phyloP scores from a whole-genome alignment of 73 alveolate species.

The Symbiodinium natans region DNA sequence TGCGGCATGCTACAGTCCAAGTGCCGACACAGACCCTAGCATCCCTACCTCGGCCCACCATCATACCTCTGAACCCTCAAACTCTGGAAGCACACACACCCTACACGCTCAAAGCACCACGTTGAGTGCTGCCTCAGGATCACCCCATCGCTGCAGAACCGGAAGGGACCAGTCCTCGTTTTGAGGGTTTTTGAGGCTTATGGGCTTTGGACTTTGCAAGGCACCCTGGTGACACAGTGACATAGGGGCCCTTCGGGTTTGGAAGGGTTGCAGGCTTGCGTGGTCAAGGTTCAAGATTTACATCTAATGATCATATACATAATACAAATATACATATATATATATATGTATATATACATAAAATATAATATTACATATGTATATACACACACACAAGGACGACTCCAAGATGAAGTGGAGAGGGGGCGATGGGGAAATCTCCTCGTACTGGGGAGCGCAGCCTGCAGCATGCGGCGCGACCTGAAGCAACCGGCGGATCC shows the following conservation, averaged over 20 bases:
- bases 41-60: too few relatives aligned
- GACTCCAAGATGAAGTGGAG: too few relatives aligned
- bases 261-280: conserved; percentile 31
- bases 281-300: background rate
- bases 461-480: background rate
- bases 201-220: background rate
- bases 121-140: background rate
- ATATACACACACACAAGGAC: too few relatives aligned
- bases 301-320: background rate
- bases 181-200: conserved; percentile 15
- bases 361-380: too few relatives aligned
- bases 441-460: background rate
- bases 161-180: background rate
- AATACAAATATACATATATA: background rate
- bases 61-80: too few relatives aligned
- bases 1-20: too few relatives aligned
- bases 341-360: too few relatives aligned
- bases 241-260: conserved; percentile 19
- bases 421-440: too few relatives aligned
- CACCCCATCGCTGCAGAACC: background rate
- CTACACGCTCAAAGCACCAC: too few relatives aligned
- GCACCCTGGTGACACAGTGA: too few relatives aligned
- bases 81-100: too few relatives aligned
- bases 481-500: background rate
- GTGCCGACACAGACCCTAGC: too few relatives aligned